phyloP scores from a whole-genome alignment of 1,139 yeast species.

The Suhomyces yuchorum region DNA sequence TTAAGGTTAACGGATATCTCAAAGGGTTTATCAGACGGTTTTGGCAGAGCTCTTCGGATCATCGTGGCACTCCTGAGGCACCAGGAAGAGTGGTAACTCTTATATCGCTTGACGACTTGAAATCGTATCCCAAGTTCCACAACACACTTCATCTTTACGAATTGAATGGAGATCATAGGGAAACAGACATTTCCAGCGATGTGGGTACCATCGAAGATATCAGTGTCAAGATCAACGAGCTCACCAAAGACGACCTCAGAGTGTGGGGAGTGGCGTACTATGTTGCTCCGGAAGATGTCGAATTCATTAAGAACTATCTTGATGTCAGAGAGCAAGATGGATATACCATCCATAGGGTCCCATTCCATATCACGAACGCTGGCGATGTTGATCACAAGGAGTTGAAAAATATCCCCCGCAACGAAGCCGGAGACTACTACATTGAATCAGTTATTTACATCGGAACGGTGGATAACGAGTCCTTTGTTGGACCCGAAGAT shows the following conservation, averaged over 20 bases:
- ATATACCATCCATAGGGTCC: slow-evolving; percentile 69
- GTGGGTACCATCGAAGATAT: slow-evolving; percentile 11
- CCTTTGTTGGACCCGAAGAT: slow-evolving; percentile 82
- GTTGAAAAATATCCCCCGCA: slow-evolving; percentile 21
- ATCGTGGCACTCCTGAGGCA: slow-evolving; percentile 79
- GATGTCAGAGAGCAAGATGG: slow-evolving; percentile 90
- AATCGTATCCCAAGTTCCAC: slow-evolving; percentile 38
- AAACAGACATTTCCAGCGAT: slow-evolving; percentile 9
- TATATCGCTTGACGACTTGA: slow-evolving; percentile 59
- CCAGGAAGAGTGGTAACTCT: slow-evolving; percentile 92
- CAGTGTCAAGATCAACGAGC: slow-evolving; percentile 19
- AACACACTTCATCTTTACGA: slow-evolving; percentile 50
- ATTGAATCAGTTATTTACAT: slow-evolving; percentile 75
- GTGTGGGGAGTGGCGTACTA: slow-evolving; percentile 87
- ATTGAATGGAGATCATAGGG: slow-evolving; percentile 19
- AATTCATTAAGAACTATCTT: slow-evolving; percentile 63
- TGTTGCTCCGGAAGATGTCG: slow-evolving; percentile 66
- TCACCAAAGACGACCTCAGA: slow-evolving; percentile 48
- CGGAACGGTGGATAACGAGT: slow-evolving; percentile 77
- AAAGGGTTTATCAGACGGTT: slow-evolving; percentile 79
- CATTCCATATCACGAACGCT: slow-evolving; percentile 54
- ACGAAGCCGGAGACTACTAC: slow-evolving; percentile 37
- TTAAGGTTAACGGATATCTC: slow-evolving; percentile 71
- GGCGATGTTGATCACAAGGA: slow-evolving; percentile 18
- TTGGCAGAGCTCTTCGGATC: slow-evolving; percentile 92